phyloP scores from a whole-genome alignment of 2,329 filamentous ascomycete genomes.

The Fusarium sp. region DNA sequence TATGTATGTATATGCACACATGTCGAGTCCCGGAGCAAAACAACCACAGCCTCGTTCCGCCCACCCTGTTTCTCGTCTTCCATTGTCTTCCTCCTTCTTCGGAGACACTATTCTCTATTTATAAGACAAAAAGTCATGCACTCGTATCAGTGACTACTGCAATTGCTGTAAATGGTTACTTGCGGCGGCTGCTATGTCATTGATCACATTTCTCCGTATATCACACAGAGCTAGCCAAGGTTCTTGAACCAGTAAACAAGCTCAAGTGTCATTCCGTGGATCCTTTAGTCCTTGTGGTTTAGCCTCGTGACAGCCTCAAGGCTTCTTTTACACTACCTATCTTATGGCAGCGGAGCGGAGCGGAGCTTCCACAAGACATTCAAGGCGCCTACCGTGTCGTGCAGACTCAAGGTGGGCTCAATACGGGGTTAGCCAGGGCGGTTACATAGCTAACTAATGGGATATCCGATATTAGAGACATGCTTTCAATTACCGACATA shows the following conservation, averaged over 20 bases:
- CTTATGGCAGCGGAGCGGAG: background rate
- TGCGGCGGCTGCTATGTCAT: slow-evolving; percentile 2
- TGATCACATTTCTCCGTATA: background rate
- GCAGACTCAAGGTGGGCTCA: slow-evolving; percentile 12
- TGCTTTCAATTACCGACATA: background rate
- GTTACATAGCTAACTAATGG: slow-evolving; percentile 5
- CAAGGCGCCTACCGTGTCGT: slow-evolving; percentile 1
- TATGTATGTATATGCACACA: background rate
- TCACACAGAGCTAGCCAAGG: background rate
- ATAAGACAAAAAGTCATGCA: no score
- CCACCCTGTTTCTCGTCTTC: background rate
- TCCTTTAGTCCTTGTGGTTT: background rate
- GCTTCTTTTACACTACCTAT: background rate
- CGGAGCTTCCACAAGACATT: background rate
- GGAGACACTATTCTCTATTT: no score
- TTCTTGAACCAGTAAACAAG: slow-evolving; percentile 5
- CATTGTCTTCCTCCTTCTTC: background rate
- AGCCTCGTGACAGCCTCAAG: slow-evolving; percentile 1
- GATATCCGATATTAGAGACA: slow-evolving; percentile 11
- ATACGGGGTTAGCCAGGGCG: slow-evolving; percentile 12
- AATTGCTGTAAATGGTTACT: background rate
- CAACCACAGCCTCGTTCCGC: background rate
- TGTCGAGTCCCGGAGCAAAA: background rate
- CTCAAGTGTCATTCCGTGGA: background rate
- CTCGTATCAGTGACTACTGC: background rate